phyloP scores from a whole-genome alignment of 129 eudicot genomes.

The Saposhnikovia divaricata region DNA sequence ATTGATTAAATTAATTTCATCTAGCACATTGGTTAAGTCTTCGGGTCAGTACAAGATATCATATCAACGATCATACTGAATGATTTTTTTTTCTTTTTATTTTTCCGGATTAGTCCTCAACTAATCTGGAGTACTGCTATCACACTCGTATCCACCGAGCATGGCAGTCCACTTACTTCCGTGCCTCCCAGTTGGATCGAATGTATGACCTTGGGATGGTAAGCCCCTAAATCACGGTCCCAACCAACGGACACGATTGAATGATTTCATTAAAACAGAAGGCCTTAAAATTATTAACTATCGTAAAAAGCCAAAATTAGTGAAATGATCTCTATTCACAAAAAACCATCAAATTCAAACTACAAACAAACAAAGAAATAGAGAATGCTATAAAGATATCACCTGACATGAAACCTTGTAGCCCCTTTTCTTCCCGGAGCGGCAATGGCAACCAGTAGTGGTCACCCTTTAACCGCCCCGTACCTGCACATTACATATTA shows the following conservation, averaged over 20 bases:
- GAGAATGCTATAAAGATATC: background rate
- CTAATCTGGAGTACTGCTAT: no score
- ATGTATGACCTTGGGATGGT: no score
- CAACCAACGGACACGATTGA: background rate
- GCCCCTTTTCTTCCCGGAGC: constrained; percentile 3
- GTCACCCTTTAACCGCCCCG: background rate
- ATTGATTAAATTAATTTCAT: background rate
- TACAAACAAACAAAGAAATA: background rate
- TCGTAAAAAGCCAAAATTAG: background rate
- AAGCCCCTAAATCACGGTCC: no score
- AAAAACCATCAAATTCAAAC: background rate
- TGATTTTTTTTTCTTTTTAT: no score
- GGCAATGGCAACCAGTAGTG: constrained; percentile 3
- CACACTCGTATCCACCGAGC: no score
- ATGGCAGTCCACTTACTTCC: no score
- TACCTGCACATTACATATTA: background rate
- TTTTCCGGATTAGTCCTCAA: no score
- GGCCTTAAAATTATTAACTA: background rate
- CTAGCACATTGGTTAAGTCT: background rate
- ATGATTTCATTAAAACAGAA: background rate
- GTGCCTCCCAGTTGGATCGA: no score
- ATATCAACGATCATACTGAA: background rate
- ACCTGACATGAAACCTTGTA: background rate
- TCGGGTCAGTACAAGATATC: background rate
- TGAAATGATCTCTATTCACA: background rate